Evolutionary conservation across 805 yeast species (phyloP), one percentile per base, ranked within the genome.

Genomic region (Saccharomycopsis vini): DNA sequence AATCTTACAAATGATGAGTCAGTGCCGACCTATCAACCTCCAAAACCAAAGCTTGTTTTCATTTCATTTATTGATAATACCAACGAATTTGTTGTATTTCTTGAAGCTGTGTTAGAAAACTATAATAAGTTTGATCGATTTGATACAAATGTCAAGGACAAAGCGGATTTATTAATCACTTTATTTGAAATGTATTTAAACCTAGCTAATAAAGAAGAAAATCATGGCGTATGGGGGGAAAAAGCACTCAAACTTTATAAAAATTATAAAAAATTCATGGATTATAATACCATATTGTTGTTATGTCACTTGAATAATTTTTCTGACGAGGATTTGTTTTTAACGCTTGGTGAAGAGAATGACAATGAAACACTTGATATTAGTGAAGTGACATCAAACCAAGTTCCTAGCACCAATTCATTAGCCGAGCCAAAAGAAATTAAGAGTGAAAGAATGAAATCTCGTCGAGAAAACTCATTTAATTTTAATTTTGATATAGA

Each of bases 51-150:
- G 36, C 68, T 90, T 32, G 84, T 90, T 1, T 92, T 87, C 57
- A 79, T 90, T 2, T 78, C 94, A 1, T 92, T 92, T 59, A 76
- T 84, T n/a, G 75, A 80, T 52, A 86, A 83, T 57, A 88, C 92
- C 0, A 75, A 79, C 55, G 92, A 89, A 56, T 90, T 92, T 68
- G 92, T 89, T 21, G 83, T 85, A 5, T 92, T 92, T 50, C 61
- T 92, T 45, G 98, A 92, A 58, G 97, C 97, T 0, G 87, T 95
- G 54, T 62, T 88, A 13, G 85, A 81, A 53, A 71, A 83, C 10
- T 84, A 84, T 56, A 88, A 81, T 44, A 72, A 71, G 45, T 84
- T 79, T 55, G 92, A 83, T 42, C 90, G 92, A 0, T 62, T 60
- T 36, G 61, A 57, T 40, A 26, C 39, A 13, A 69, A 73, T 41